A percentile compares a stretch with the other conserved stretches of the same genome.
These are phyloP conservation scores for Solanum appendiculatum DNA, from an alignment of 257 asterid species.

Conservation along the genomic window DNA sequence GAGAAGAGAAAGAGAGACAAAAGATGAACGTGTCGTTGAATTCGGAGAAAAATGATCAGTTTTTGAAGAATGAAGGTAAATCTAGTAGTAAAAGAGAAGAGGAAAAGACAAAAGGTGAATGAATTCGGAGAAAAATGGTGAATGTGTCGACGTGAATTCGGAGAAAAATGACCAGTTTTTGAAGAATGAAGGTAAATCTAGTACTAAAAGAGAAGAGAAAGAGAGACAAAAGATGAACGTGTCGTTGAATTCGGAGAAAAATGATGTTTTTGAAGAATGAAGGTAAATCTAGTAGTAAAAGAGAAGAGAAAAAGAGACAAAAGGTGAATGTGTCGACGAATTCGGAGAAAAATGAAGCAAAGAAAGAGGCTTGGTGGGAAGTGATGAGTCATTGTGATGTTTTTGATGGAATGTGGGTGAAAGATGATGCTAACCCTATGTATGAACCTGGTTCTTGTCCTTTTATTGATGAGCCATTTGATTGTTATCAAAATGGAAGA, in stretches of 20 bases:
- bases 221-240: too few species aligned
- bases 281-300: neutral
- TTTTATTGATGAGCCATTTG: conserved; percentile 62
- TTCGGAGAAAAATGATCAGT: neutral
- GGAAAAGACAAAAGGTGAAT: neutral
- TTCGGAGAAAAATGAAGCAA: neutral
- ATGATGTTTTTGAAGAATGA: neutral
- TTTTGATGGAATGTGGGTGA: conserved; percentile 77
- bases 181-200: neutral
- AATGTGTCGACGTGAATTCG: neutral
- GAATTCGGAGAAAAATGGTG: neutral
- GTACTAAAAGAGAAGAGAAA: neutral
- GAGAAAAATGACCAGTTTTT: neutral
- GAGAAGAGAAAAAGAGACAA: neutral
- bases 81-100: neutral
- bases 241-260: neutral
- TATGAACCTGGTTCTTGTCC: conserved; percentile 86
- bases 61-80: neutral
- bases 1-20: neutral
- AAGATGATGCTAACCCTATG: conserved; percentile 55
- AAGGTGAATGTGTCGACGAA: neutral
- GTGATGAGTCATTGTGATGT: conserved; percentile 42
- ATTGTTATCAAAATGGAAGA: conserved; percentile 71
- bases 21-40: too few species aligned
- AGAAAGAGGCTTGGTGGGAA: neutral